Evolutionary conservation across 176 grass and related monocot species (phyloP).

Genomic region (Typha latifolia): DNA sequence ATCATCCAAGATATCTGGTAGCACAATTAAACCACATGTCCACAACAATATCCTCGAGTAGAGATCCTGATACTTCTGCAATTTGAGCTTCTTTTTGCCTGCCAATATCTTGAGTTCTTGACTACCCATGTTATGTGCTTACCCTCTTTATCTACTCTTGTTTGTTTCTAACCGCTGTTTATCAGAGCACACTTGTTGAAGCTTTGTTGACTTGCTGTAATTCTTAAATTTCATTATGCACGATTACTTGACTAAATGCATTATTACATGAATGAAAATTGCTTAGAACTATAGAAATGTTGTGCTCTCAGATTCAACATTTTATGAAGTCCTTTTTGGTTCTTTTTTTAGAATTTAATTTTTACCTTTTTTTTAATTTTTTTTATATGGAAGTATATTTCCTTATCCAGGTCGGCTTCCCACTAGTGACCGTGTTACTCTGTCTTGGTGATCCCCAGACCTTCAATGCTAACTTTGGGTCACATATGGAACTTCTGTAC

Average conservation of each 20-base stretch:
- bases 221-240: not conserved
- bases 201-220: not conserved
- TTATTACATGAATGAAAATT: not conserved
- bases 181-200: not conserved
- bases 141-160: not conserved
- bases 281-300: too few species aligned
- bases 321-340: too few species aligned
- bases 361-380: not conserved
- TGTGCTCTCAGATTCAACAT: too few species aligned
- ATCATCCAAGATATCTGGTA: not conserved
- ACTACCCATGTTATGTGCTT: not conserved
- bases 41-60: not conserved
- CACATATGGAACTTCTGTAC: conserved; percentile 80
- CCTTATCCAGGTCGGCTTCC: conserved; percentile 73
- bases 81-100: not conserved
- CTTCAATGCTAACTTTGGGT: conserved; percentile 65
- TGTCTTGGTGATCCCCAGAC: conserved; percentile 78
- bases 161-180: not conserved
- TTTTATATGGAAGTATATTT: conserved; percentile 3
- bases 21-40: not conserved
- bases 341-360: not conserved
- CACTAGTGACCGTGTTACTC: conserved; percentile 82
- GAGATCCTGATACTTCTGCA: not conserved
- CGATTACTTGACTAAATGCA: not conserved
- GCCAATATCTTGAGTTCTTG: not conserved